Conservation (phyloP, 805 yeast species). For the Metschnikowia kunwiensis region DNA sequence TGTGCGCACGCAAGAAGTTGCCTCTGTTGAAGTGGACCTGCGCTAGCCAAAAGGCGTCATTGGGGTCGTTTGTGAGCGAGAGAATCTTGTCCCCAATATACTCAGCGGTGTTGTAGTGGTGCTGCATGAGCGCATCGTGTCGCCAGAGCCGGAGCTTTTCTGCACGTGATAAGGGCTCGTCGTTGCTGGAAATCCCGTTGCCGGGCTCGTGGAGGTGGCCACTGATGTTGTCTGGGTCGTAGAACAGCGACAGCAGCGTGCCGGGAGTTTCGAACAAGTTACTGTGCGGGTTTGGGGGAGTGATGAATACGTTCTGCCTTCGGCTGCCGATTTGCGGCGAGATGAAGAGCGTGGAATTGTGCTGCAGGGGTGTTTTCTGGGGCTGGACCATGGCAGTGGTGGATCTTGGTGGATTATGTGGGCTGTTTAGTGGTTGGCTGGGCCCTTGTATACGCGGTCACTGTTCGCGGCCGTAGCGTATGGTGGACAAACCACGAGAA, state of each 20-base stretch:
- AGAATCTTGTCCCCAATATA: slow-evolving; percentile 89
- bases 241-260: slow-evolving; percentile 38
- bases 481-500: too few relatives aligned
- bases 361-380: slow-evolving; percentile 48
- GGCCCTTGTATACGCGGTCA: too few relatives aligned
- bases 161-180: slow-evolving; percentile 65
- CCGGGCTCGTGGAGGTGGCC: slow-evolving; percentile 12
- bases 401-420: too few relatives aligned
- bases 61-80: slow-evolving; percentile 78
- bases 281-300: slow-evolving; percentile 48
- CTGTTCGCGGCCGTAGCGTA: too few relatives aligned
- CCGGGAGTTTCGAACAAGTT: slow-evolving; percentile 44
- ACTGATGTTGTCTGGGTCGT: slow-evolving; percentile 25
- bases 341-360: slow-evolving; percentile 69
- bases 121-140: slow-evolving; percentile 89
- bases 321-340: slow-evolving; percentile 56
- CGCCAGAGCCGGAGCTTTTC: slow-evolving; percentile 89
- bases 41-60: slow-evolving; percentile 95
- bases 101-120: slow-evolving; percentile 85
- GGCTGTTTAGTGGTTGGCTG: too few relatives aligned
- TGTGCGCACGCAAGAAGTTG: slow-evolving; percentile 74
- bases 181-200: slow-evolving; percentile 2
- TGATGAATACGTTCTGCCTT: slow-evolving; percentile 40
- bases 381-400: slow-evolving; percentile 22
- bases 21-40: slow-evolving; percentile 81